phyloP scores from a whole-genome alignment of 163 green algal species.

The Chlorella variabilis region DNA sequence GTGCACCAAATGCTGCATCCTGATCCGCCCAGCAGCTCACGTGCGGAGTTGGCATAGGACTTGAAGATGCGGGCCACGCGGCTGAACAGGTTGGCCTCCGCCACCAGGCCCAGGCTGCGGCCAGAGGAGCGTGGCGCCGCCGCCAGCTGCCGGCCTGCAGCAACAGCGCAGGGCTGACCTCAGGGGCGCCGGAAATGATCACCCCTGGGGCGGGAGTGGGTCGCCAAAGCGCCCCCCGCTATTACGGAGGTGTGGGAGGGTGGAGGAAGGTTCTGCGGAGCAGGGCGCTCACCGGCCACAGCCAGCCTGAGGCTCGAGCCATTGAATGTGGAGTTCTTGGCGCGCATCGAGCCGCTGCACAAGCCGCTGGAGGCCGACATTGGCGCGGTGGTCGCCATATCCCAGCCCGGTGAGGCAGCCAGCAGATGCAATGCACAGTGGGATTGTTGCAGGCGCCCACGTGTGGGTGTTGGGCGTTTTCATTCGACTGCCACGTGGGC shows the following conservation, averaged over 20 bases:
- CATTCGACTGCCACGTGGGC: too few species aligned
- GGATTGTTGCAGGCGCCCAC: too few species aligned
- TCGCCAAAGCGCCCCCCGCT: too few species aligned
- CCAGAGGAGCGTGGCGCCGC: neutral
- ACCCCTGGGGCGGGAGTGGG: too few species aligned
- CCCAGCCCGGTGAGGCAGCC: too few species aligned
- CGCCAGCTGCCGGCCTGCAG: neutral
- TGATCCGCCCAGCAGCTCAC: constrained; percentile 56
- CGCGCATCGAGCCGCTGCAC: neutral
- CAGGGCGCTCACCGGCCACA: neutral
- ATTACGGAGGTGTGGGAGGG: too few species aligned
- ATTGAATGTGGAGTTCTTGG: neutral
- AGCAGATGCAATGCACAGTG: too few species aligned
- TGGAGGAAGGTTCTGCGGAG: too few species aligned
- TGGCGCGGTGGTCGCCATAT: too few species aligned
- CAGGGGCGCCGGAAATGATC: too few species aligned
- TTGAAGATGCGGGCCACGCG: constrained; percentile 82
- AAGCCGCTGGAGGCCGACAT: neutral
- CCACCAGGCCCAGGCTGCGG: constrained; percentile 13
- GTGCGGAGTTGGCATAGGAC: constrained; percentile 89
- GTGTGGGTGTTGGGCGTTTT: too few species aligned
- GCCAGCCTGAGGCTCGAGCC: neutral
- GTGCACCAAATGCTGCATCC: too few species aligned
- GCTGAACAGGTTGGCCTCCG: constrained; percentile 91
- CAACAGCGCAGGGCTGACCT: neutral